phyloP scores from a whole-genome alignment of 2,329 filamentous ascomycete genomes.

The Xylaria sp. region DNA sequence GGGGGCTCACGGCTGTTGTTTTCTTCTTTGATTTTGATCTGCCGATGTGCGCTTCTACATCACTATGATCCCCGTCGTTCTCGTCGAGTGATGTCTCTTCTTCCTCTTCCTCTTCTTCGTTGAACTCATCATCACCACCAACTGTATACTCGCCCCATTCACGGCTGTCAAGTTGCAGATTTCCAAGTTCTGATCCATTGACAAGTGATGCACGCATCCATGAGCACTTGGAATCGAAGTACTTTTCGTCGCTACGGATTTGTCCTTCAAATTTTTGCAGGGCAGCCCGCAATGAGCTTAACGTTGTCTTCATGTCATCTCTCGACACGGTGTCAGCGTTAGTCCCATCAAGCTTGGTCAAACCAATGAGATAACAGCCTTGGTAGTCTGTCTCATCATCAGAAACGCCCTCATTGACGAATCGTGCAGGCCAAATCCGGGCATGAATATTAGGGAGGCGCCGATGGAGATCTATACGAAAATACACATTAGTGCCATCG shows the following conservation, averaged over 20 bases:
- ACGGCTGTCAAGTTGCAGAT: conserved; percentile 52
- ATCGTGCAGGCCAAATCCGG: conserved; percentile 68
- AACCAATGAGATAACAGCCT: conserved; percentile 66
- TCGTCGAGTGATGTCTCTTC: conserved; percentile 43
- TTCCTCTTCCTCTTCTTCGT: conserved; percentile 49
- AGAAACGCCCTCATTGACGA: conserved; percentile 47
- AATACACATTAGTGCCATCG: conserved; percentile 6
- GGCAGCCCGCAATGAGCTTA: conserved; percentile 51
- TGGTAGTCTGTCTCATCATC: conserved; percentile 55
- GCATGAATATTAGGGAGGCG: conserved; percentile 57
- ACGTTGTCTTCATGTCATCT: conserved; percentile 50
- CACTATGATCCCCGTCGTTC: conserved; percentile 43
- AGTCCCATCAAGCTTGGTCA: conserved; percentile 47
- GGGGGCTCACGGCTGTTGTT: conserved; percentile 12
- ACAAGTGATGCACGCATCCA: conserved; percentile 55
- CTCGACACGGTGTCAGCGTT: conserved; percentile 37
- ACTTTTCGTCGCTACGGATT: conserved; percentile 52
- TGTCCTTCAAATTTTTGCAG: conserved; percentile 56
- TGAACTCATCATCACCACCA: conserved; percentile 45
- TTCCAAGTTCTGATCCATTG: conserved; percentile 46
- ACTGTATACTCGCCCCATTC: conserved; percentile 56
- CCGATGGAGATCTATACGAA: conserved; percentile 59
- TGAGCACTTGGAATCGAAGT: conserved; percentile 55
- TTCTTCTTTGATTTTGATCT: conserved; percentile 35
- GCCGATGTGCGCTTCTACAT: conserved; percentile 31